Evolutionary conservation across 129 eudicot genomes (phyloP).

Genomic region (Glebionis coronaria): DNA sequence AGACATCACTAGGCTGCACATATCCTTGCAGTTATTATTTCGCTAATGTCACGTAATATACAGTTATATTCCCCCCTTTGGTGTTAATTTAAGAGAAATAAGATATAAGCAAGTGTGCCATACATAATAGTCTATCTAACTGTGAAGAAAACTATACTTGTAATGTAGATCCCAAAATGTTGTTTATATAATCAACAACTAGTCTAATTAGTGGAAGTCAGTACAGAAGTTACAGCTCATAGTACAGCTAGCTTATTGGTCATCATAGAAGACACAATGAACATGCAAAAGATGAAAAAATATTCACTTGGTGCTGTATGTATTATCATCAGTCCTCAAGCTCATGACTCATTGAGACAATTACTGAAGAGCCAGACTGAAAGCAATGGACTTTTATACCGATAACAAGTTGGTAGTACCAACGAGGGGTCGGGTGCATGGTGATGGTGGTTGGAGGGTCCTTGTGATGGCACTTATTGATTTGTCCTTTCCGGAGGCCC

Average conservation of each 20-base stretch:
- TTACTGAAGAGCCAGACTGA: slow-evolving; percentile 31
- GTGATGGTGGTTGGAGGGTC: slow-evolving; percentile 1
- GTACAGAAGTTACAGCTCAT: slow-evolving; percentile 23
- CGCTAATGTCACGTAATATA: too few relatives aligned
- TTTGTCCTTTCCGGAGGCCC: slow-evolving; percentile 31
- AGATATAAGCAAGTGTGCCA: too few relatives aligned
- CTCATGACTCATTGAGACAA: slow-evolving; percentile 28
- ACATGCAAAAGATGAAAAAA: slow-evolving; percentile 14
- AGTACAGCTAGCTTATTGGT: slow-evolving; percentile 15
- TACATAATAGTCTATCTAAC: neutral
- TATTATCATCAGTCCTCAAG: slow-evolving; percentile 17
- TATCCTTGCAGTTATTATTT: neutral
- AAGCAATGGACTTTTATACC: slow-evolving; percentile 34
- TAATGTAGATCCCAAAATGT: slow-evolving; percentile 15
- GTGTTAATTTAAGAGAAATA: too few relatives aligned
- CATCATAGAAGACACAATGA: slow-evolving; percentile 17
- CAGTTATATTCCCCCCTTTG: too few relatives aligned
- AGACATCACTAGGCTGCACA: slow-evolving; percentile 15
- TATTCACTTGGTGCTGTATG: slow-evolving; percentile 11
- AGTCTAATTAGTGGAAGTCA: slow-evolving; percentile 18
- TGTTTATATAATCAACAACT: neutral
- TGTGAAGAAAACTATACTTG: slow-evolving; percentile 14
- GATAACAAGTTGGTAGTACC: slow-evolving; percentile 31
- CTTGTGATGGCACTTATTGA: slow-evolving; percentile 35
- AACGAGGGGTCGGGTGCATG: slow-evolving; percentile 13